Percentiles rank a stretch among this genome's conserved stretches.
These are phyloP conservation scores for Fusarium sp. DNA, from an alignment of 2,329 filamentous ascomycete genomes.

Conservation along the genomic window DNA sequence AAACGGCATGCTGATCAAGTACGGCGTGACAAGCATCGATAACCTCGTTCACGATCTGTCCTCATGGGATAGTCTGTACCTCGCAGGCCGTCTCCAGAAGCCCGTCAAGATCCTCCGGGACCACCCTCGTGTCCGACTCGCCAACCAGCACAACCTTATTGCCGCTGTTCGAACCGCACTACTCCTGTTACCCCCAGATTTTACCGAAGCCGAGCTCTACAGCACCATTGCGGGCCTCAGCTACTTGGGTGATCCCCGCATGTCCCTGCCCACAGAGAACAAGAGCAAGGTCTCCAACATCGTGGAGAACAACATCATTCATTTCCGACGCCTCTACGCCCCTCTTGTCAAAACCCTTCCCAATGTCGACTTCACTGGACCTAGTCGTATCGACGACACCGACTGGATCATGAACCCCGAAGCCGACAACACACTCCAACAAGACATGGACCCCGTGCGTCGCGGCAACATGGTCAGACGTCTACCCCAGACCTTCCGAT, in stretches of 20 bases:
- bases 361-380: constrained; percentile 82
- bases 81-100: constrained; percentile 96
- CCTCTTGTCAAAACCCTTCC: constrained; percentile 91
- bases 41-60: constrained; percentile 88
- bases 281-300: constrained; percentile 95
- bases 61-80: constrained; percentile 93
- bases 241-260: constrained; percentile 96
- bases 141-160: constrained; percentile 95
- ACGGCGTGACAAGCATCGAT: constrained; percentile 94
- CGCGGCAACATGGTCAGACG: constrained; percentile 97
- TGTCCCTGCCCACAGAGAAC: constrained; percentile 91
- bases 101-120: constrained; percentile 98
- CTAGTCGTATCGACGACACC: constrained; percentile 57
- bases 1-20: constrained; percentile 97
- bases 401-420: constrained; percentile 59
- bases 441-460: constrained; percentile 93
- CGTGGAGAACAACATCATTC: constrained; percentile 88
- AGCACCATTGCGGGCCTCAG: constrained; percentile 91
- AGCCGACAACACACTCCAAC: constrained; percentile 76
- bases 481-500: constrained; percentile 86
- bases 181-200: constrained; percentile 83
- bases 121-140: constrained; percentile 89
- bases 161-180: constrained; percentile 92
- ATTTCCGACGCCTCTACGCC: constrained; percentile 92
- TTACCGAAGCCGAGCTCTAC: constrained; percentile 90